Conservation (phyloP, 1,139 yeast species). For the Candida glucosophila region DNA sequence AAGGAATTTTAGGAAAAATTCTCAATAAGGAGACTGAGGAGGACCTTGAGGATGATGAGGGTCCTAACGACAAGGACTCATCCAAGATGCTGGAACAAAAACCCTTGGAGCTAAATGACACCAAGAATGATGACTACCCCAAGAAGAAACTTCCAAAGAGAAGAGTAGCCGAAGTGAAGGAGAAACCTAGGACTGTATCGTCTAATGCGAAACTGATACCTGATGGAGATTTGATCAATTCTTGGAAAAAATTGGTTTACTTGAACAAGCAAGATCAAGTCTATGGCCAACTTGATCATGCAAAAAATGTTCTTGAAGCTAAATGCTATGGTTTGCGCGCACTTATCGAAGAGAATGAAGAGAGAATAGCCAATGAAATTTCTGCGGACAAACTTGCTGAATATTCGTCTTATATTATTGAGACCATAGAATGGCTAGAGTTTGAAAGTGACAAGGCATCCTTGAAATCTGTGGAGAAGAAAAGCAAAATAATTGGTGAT, state of each 20-base stretch:
- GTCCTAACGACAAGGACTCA: constrained; percentile 2
- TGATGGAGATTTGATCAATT: too few relatives aligned
- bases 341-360: constrained; percentile 41
- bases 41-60: constrained; percentile 6
- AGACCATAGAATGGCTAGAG: constrained; percentile 71
- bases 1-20: constrained; percentile 20
- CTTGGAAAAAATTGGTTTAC: constrained; percentile 19
- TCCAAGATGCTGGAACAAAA: too few relatives aligned
- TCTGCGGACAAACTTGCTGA: constrained; percentile 22
- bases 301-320: constrained; percentile 49
- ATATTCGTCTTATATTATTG: constrained; percentile 24
- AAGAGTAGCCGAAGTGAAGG: constrained; percentile 12
- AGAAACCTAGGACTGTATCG: constrained; percentile 31
- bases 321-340: constrained; percentile 50
- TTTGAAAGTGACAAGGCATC: constrained; percentile 56
- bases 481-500: constrained; percentile 12
- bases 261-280: constrained; percentile 38
- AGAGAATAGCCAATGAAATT: constrained; percentile 24
- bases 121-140: constrained; percentile 2
- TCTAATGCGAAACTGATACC: constrained; percentile 29
- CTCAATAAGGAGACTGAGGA: constrained; percentile 13
- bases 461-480: constrained; percentile 27
- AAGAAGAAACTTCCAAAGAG: constrained; percentile 6
- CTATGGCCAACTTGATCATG: constrained; percentile 37
- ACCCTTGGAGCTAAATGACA: not conserved